Conservation (phyloP, 805 yeast genomes). For the Metschnikowia kunwiensis region DNA sequence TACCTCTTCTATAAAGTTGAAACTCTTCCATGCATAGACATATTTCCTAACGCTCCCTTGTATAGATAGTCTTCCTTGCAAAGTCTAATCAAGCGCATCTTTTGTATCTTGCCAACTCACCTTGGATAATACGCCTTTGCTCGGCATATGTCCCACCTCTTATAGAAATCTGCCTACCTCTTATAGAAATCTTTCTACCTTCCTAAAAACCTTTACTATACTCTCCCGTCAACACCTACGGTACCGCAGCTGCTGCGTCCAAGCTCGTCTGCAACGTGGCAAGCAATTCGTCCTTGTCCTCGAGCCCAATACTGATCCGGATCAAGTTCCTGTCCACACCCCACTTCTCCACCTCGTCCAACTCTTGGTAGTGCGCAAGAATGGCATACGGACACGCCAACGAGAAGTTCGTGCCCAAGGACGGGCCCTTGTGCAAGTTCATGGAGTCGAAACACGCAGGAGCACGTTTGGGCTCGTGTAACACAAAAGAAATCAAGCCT, state of each 20-base stretch:
- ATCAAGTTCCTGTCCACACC: constrained; percentile 78
- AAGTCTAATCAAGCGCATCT: too few relatives aligned
- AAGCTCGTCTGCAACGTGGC: constrained; percentile 16
- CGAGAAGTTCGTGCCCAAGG: constrained; percentile 86
- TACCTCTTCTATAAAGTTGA: too few relatives aligned
- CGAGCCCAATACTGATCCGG: constrained; percentile 83
- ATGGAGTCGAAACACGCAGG: constrained; percentile 69
- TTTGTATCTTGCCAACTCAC: too few relatives aligned
- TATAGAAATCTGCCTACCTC: too few relatives aligned
- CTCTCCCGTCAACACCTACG: too few relatives aligned
- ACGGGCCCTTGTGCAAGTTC: constrained; percentile 79
- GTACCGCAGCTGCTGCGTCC: constrained; percentile 10
- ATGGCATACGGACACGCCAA: constrained; percentile 88
- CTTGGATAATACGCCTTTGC: too few relatives aligned
- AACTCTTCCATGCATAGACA: too few relatives aligned
- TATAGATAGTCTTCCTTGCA: too few relatives aligned
- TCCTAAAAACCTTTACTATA: too few relatives aligned
- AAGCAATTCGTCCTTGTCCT: constrained; percentile 56
- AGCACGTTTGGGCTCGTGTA: constrained; percentile 62
- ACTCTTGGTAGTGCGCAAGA: constrained; percentile 78
- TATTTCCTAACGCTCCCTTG: too few relatives aligned
- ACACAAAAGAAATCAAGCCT: constrained; percentile 73
- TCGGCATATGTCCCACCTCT: too few relatives aligned
- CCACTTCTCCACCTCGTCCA: constrained; percentile 76
- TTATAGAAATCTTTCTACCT: too few relatives aligned